Evolutionary conservation across 495 filamentous ascomycete genomes (phyloP).

Genomic region (Daldinia concentrica): DNA sequence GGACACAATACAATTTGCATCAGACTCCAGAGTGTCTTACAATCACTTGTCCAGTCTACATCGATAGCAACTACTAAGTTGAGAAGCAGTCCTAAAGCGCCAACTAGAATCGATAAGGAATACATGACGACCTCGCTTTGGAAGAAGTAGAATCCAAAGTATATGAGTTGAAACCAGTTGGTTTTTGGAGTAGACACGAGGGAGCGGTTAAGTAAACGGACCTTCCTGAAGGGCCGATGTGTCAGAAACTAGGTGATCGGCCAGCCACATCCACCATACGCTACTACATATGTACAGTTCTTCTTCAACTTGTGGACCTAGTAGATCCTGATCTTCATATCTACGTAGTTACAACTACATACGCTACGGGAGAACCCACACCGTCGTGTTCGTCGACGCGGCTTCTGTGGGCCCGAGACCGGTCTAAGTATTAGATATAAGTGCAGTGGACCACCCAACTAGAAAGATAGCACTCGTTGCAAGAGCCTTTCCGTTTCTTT

Average conservation of each 20-base stretch:
- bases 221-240: constrained; percentile 17
- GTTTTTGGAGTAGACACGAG: constrained; percentile 13
- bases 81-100: constrained; percentile 20
- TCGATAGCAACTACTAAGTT: constrained; percentile 30
- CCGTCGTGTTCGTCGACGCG: constrained; percentile 4
- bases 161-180: not conserved
- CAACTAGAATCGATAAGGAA: constrained; percentile 16
- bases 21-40: constrained; percentile 14
- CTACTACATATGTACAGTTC: not conserved
- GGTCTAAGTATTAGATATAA: constrained; percentile 9
- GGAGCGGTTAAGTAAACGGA: constrained; percentile 15
- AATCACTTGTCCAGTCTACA: constrained; percentile 35
- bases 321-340: constrained; percentile 12
- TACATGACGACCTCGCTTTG: constrained; percentile 16
- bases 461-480: not conserved
- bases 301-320: constrained; percentile 22
- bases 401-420: constrained; percentile 9
- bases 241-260: constrained; percentile 17
- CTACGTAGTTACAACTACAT: not conserved
- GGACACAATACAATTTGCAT: not conserved
- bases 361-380: not conserved
- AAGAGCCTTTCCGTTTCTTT: not conserved
- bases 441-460: constrained; percentile 12
- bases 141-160: not conserved
- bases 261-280: constrained; percentile 1